Evolutionary conservation across 768 basidiomycete species (phyloP).

Genomic region (Boletus bicolor): DNA sequence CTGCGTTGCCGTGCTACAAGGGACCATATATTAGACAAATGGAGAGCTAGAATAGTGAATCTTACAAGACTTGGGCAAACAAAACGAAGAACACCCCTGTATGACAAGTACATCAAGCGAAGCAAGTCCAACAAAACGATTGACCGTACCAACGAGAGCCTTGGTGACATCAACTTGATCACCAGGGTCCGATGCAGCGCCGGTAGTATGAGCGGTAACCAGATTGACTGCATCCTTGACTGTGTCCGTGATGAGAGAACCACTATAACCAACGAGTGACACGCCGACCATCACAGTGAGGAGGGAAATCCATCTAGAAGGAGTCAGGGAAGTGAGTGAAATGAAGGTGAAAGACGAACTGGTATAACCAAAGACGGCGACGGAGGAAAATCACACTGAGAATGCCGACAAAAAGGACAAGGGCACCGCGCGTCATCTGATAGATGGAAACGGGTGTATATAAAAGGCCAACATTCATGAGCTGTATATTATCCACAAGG

Average conservation of each 20-base stretch:
- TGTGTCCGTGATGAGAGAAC: conserved; percentile 80
- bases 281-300: conserved; percentile 85
- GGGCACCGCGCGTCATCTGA: conserved; percentile 93
- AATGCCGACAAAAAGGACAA: conserved; percentile 90
- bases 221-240: conserved; percentile 44
- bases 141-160: conserved; percentile 62
- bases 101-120: conserved; percentile 14
- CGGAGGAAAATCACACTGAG: conserved; percentile 89
- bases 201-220: conserved; percentile 17
- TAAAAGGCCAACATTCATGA: conserved; percentile 95
- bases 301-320: conserved; percentile 80
- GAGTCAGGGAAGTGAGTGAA: background rate
- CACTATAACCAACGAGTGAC: conserved; percentile 81
- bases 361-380: conserved; percentile 82
- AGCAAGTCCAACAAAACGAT: conserved; percentile 11
- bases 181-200: conserved; percentile 40
- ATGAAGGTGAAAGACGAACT: conserved; percentile 44
- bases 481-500: conserved; percentile 29
- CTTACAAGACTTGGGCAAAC: conserved; percentile 93
- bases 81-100: conserved; percentile 86
- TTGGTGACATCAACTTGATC: conserved; percentile 64
- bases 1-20: conserved; percentile 76
- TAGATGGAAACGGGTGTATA: conserved; percentile 97
- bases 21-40: background rate
- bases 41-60: background rate